phyloP scores from a whole-genome alignment of 2,329 filamentous ascomycete genomes.

The Davidsoniella neocaledoniae region DNA sequence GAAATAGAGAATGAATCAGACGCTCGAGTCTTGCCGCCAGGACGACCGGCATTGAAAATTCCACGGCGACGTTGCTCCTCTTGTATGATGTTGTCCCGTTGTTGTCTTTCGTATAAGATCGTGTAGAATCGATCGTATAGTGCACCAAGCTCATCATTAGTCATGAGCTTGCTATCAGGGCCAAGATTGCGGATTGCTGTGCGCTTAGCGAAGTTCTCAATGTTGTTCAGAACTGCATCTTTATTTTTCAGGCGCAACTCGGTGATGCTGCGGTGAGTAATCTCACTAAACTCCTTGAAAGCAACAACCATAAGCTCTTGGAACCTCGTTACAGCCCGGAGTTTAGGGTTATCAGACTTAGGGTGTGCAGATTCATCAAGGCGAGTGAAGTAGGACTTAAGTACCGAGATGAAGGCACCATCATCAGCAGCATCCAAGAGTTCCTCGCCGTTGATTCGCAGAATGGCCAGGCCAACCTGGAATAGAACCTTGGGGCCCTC shows the following conservation, averaged over 20 bases:
- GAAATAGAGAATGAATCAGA: constrained; percentile 18
- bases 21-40: constrained; percentile 18
- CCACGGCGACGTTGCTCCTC: constrained; percentile 52
- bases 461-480: constrained; percentile 89
- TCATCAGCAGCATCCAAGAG: constrained; percentile 85
- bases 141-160: constrained; percentile 68
- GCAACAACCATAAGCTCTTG: constrained; percentile 98
- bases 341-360: constrained; percentile 84
- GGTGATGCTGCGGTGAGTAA: constrained; percentile 82
- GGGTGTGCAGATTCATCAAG: constrained; percentile 93
- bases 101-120: constrained; percentile 79
- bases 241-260: constrained; percentile 87
- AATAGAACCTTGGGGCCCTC: constrained; percentile 96
- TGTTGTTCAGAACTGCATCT: constrained; percentile 81
- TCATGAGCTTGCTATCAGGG: constrained; percentile 84
- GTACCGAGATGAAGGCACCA: constrained; percentile 86
- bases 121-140: constrained; percentile 91
- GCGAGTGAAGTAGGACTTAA: constrained; percentile 87
- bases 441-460: constrained; percentile 93
- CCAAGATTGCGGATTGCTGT: constrained; percentile 93
- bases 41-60: constrained; percentile 22
- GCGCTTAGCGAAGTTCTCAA: constrained; percentile 92
- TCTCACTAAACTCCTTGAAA: constrained; percentile 93
- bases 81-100: constrained; percentile 59
- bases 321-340: constrained; percentile 85